phyloP scores from a whole-genome alignment of 164 flowering plant genomes.

The Magnolia kwangsiensis region DNA sequence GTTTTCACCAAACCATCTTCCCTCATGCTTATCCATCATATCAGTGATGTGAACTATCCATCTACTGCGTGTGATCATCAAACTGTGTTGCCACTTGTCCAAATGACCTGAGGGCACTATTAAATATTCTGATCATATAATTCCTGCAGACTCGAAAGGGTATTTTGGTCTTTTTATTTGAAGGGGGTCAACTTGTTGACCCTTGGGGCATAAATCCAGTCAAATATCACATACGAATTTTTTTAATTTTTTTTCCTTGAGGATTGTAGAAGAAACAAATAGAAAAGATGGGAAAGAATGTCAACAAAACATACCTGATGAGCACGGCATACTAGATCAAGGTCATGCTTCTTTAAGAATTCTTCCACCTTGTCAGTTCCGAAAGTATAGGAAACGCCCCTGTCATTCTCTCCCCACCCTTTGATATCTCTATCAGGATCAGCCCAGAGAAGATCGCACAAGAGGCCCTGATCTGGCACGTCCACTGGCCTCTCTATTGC shows the following conservation, averaged over 20 bases:
- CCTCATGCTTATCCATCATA: too few relatives aligned
- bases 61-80: too few relatives aligned
- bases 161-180: too few relatives aligned
- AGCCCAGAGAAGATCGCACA: constrained; percentile 56
- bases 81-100: too few relatives aligned
- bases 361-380: constrained; percentile 53
- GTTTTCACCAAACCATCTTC: too few relatives aligned
- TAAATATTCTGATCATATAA: too few relatives aligned
- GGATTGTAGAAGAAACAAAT: neutral
- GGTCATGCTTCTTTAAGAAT: constrained; percentile 49
- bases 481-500: constrained; percentile 46
- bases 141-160: too few relatives aligned
- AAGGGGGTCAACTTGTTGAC: too few relatives aligned
- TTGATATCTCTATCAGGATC: constrained; percentile 46
- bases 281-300: neutral
- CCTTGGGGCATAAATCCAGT: too few relatives aligned
- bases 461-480: constrained; percentile 52
- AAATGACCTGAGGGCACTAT: too few relatives aligned
- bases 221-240: neutral
- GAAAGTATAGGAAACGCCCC: constrained; percentile 55
- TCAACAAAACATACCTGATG: constrained; percentile 37
- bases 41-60: too few relatives aligned
- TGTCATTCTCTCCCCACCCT: constrained; percentile 61
- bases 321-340: constrained; percentile 59
- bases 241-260: neutral